Evolutionary conservation across 2,329 filamentous ascomycete genomes (phyloP), one percentile per base, ranked within the genome.

Genomic region (Nothophaeocryptopus gaeumannii): DNA sequence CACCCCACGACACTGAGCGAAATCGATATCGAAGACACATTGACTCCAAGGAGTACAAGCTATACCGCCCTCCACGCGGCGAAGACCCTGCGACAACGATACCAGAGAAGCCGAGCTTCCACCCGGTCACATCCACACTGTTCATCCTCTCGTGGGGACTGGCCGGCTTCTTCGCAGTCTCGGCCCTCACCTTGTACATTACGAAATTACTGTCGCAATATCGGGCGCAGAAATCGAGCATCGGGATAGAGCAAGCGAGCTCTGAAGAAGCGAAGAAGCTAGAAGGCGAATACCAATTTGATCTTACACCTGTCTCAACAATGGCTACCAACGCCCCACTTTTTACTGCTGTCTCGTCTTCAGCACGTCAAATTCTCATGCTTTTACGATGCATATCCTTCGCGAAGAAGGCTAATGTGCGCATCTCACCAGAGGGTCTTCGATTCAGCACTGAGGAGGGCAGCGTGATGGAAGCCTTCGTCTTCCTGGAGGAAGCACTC

Each of bases 371-470:
- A 48, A 78, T 93, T 26, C 86, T 85, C 64, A 82, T 75, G 8
- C 74, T 85, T 5, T 74, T 85, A 5, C 77, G 80, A 56, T 84
- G 82, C 70, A 82, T 85, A 58, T 76, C 77, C 33, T 83, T 83
- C 63, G 74, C 77, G 30, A 72, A 76, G 38, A 82, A 80, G 64
- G 79, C 78, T 8, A 79, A 80, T 43, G 78, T 85, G n/a, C 87
- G 92, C 67, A 88, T 99, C 53, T 89, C 86, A 10, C 82, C 86
- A 45, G 86, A 93, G 57, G 91, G 91, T 8, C 79, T 99, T 55
- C 84, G 89, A 48, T 93, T 99, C 67, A 86, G 87, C 13, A 89
- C 88, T 20, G 90, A 96, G 63, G 88, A 96, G 64, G 84, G 87
- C 9, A 85, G 89, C 56, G 88, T 92, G 16, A 91, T 97, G 82